phyloP scores from a whole-genome alignment of 352 stramenopile genomes.

The Globisporangium viniferum region DNA sequence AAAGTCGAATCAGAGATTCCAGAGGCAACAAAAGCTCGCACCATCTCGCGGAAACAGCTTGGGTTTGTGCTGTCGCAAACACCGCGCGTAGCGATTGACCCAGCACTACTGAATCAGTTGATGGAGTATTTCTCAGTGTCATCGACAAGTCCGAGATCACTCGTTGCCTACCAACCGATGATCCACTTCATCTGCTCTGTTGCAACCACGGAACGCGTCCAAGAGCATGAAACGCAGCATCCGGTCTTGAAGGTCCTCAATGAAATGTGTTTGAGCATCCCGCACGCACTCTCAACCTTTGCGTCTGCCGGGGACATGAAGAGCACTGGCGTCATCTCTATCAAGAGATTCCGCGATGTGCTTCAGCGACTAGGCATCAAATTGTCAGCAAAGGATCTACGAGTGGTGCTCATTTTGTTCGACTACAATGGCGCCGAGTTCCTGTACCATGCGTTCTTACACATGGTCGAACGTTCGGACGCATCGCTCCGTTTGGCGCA shows the following conservation, averaged over 20 bases:
- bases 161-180: constrained; percentile 40
- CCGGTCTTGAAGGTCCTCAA: constrained; percentile 27
- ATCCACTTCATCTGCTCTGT: constrained; percentile 48
- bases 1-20: constrained; percentile 40
- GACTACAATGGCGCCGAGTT: constrained; percentile 46
- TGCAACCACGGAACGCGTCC: constrained; percentile 28
- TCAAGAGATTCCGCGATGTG: constrained; percentile 42
- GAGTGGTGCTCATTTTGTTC: constrained; percentile 47
- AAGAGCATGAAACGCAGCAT: constrained; percentile 22
- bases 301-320: constrained; percentile 44
- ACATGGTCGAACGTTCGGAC: constrained; percentile 27
- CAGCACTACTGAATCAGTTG: constrained; percentile 34
- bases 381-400: constrained; percentile 35
- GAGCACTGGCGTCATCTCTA: constrained; percentile 32
- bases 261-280: constrained; percentile 27
- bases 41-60: constrained; percentile 49
- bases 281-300: constrained; percentile 37
- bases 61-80: constrained; percentile 49
- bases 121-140: constrained; percentile 41
- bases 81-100: constrained; percentile 38
- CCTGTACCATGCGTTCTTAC: constrained; percentile 49
- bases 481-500: constrained; percentile 20
- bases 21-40: constrained; percentile 22
- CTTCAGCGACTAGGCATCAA: constrained; percentile 35
- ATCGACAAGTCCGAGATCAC: constrained; percentile 4